Evolutionary conservation across 352 stramenopile genomes (phyloP), one percentile per base, ranked within the genome.

Genomic region (Thalassiosira exigua): DNA sequence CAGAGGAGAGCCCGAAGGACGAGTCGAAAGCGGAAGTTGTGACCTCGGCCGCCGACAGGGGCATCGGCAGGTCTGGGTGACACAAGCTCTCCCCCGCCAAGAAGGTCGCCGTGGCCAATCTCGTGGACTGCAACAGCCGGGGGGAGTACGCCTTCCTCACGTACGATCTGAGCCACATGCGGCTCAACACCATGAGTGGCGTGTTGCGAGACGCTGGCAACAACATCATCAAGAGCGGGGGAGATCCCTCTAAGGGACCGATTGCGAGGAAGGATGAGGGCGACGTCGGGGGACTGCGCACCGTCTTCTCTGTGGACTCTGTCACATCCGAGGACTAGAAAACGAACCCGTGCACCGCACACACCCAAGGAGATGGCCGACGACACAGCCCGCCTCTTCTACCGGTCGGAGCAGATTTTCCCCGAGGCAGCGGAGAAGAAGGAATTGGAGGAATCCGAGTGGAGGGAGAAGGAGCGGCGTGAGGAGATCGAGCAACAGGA

Each of bases 321-420:
- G 5, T 4, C 4, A 26, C 56, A 11, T 12, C 12, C 27, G 2
- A 52, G 3, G 33, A 61, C 21, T 11, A 21, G 21, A 17, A 19
- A 24, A 3, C 42, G 5, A 30, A 11, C n/a, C 44, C 39, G 21
- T 69, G 69, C 19, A 69, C 58, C 0, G 21, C 56, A 73, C 19
- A 69, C 58, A 0, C 21, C 56, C 3, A 53, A 76, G 33, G 36
- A 68, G 36, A 71, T 79, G 26, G 76, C 62, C 9, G 29, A 84
- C n/a, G 69, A 79, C 4, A 84, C 76, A 0, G 76, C 76, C 4
- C 41, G 69, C n/a, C 42, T 84, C 7, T 84, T 84, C 39, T 69
- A 69, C 19, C 56, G 76, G 0, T 61, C 26, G 1, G 76, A 80
- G 39, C 32, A 80, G 0, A 54, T 19, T 1, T 22, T 84, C 5